phyloP scores from a whole-genome alignment of 768 basidiomycete species.

The Mycena crocata region DNA sequence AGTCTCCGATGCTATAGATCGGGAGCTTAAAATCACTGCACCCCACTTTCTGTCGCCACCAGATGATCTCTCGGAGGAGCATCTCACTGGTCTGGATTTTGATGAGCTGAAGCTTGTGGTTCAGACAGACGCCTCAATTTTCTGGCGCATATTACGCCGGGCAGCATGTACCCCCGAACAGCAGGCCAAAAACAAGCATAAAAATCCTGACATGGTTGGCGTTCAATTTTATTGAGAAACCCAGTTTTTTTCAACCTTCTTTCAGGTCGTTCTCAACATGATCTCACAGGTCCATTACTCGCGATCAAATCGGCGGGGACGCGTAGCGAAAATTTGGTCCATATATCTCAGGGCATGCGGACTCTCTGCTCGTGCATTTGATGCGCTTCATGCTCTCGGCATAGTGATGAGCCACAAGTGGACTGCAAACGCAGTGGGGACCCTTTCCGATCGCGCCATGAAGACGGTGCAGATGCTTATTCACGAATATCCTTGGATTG shows the following conservation, averaged over 20 bases:
- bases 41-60: constrained; percentile 21
- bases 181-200: constrained; percentile 26
- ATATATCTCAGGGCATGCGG: constrained; percentile 37
- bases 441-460: constrained; percentile 27
- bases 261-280: constrained; percentile 14
- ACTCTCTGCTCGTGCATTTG: constrained; percentile 26
- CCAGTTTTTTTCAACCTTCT: background rate
- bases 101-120: constrained; percentile 17
- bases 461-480: constrained; percentile 7
- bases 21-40: constrained; percentile 25
- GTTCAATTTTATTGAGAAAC: too few relatives aligned
- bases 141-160: constrained; percentile 26
- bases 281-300: constrained; percentile 31
- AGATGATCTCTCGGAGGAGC: constrained; percentile 28
- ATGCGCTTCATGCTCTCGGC: too few relatives aligned
- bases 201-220: too few relatives aligned
- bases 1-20: constrained; percentile 21
- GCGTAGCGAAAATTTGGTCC: constrained; percentile 31
- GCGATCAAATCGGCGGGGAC: constrained; percentile 24
- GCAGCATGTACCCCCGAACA: constrained; percentile 21
- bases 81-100: constrained; percentile 27
- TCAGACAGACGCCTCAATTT: constrained; percentile 13
- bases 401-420: too few relatives aligned
- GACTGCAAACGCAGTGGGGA: too few relatives aligned
- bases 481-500: constrained; percentile 25